Evolutionary conservation across 192 early-diverging fungal species (phyloP).

Genomic region (Funneliformis geosporum): DNA sequence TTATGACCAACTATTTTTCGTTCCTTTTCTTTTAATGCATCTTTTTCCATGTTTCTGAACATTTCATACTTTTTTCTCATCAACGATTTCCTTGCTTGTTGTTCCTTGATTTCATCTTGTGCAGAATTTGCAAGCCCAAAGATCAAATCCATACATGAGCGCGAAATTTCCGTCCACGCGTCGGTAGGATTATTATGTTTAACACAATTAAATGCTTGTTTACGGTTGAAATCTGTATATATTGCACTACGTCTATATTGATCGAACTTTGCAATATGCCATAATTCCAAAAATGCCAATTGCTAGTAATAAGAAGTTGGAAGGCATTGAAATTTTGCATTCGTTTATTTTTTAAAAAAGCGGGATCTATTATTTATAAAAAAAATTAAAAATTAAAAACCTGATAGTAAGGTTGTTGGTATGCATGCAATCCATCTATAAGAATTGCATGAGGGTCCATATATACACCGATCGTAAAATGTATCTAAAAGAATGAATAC

Average conservation of each 20-base stretch:
- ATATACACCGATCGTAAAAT: slow-evolving; percentile 13
- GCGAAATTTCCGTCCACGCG: slow-evolving; percentile 13
- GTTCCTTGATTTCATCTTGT: slow-evolving; percentile 4
- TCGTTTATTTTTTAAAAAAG: not conserved
- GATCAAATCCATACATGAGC: slow-evolving; percentile 20
- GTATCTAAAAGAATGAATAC: slow-evolving; percentile 1
- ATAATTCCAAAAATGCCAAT: slow-evolving; percentile 25
- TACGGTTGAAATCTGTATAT: slow-evolving; percentile 19
- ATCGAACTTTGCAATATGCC: slow-evolving; percentile 24
- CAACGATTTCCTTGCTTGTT: not conserved
- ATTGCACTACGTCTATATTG: not conserved
- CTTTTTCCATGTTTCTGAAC: not conserved
- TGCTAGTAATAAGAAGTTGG: not conserved
- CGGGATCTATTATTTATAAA: too few relatives aligned
- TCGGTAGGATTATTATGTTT: slow-evolving; percentile 10
- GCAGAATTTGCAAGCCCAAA: slow-evolving; percentile 9
- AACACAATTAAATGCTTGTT: not conserved
- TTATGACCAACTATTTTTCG: not conserved
- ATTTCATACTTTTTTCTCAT: slow-evolving; percentile 4
- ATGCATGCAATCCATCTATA: slow-evolving; percentile 15
- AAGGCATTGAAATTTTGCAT: not conserved
- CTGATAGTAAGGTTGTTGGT: slow-evolving; percentile 24
- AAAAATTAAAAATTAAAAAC: not conserved
- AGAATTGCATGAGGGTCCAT: slow-evolving; percentile 26
- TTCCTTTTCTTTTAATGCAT: slow-evolving; percentile 7